Evolutionary conservation across 768 basidiomycete species (phyloP).

Genomic region (Nevesoporus exiguus): DNA sequence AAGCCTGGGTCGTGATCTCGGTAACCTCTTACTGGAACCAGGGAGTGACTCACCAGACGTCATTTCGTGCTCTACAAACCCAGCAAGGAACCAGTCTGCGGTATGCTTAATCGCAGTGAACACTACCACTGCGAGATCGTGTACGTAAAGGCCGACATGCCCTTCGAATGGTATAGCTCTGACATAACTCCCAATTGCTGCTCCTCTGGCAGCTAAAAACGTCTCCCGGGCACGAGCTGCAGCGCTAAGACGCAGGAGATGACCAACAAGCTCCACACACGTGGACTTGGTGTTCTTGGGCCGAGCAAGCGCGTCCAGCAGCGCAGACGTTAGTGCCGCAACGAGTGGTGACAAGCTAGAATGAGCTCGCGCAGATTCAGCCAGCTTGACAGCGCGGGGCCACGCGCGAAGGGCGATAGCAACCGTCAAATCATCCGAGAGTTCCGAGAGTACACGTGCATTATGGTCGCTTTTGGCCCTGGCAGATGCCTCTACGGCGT

Average conservation of each 20-base stretch:
- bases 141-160: constrained; percentile 79
- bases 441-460: constrained; percentile 84
- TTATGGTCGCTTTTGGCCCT: constrained; percentile 81
- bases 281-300: constrained; percentile 74
- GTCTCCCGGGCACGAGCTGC: constrained; percentile 76
- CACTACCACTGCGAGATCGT: constrained; percentile 81
- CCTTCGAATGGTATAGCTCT: constrained; percentile 90
- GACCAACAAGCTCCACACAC: constrained; percentile 66
- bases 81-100: constrained; percentile 95
- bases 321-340: constrained; percentile 62
- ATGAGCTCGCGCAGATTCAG: constrained; percentile 81
- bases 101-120: constrained; percentile 97
- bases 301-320: constrained; percentile 71
- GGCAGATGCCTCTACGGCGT: constrained; percentile 40
- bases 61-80: constrained; percentile 93
- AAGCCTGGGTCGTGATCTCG: constrained; percentile 54
- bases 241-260: constrained; percentile 72
- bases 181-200: constrained; percentile 72
- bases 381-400: constrained; percentile 78
- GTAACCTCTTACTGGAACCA: neutral
- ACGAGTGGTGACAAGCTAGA: constrained; percentile 59
- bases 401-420: constrained; percentile 87
- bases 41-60: constrained; percentile 68
- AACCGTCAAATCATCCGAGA: constrained; percentile 88
- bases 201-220: constrained; percentile 75